Evolutionary conservation across 2,329 filamentous ascomycete genomes (phyloP).

Genomic region (Stagonosporopsis chrysanthemi): DNA sequence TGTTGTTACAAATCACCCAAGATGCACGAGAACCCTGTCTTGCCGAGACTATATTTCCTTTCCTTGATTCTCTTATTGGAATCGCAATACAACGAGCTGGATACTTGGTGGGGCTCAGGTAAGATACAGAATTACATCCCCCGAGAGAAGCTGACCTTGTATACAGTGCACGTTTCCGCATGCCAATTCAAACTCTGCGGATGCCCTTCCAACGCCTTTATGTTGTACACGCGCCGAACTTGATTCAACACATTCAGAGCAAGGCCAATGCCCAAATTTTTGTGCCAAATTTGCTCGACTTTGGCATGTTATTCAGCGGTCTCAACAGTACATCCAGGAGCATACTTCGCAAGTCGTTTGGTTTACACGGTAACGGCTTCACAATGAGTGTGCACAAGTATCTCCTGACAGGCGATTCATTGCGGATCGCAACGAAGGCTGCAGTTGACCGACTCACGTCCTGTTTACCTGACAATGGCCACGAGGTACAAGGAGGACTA

Average conservation of each 20-base stretch:
- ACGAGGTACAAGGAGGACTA: conserved; percentile 9
- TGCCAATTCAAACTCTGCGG: conserved; percentile 53
- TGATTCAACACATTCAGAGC: conserved; percentile 52
- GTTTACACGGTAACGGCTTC: conserved; percentile 50
- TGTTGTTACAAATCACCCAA: conserved; percentile 4
- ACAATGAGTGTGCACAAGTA: conserved; percentile 47
- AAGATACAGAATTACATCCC: neutral
- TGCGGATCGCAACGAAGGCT: conserved; percentile 48
- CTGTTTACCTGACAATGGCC: conserved; percentile 27
- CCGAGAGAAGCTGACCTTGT: neutral
- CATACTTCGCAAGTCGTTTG: conserved; percentile 28
- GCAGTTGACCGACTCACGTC: conserved; percentile 45
- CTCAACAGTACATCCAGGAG: conserved; percentile 28
- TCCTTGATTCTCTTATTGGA: conserved; percentile 1
- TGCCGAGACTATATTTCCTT: conserved; percentile 1
- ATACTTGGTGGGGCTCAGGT: conserved; percentile 4
- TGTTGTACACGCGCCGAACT: conserved; percentile 48
- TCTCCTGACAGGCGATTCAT: conserved; percentile 42
- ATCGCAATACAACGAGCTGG: conserved; percentile 4
- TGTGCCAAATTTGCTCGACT: conserved; percentile 46
- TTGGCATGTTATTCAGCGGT: conserved; percentile 42
- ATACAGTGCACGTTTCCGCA: conserved; percentile 19
- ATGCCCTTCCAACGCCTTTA: conserved; percentile 55
- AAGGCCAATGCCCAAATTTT: conserved; percentile 51
- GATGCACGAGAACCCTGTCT: conserved; percentile 6